These are phyloP conservation scores for Amphicarpaea edgeworthii DNA, from an alignment of 306 rosid species.

Conservation along the genomic window DNA sequence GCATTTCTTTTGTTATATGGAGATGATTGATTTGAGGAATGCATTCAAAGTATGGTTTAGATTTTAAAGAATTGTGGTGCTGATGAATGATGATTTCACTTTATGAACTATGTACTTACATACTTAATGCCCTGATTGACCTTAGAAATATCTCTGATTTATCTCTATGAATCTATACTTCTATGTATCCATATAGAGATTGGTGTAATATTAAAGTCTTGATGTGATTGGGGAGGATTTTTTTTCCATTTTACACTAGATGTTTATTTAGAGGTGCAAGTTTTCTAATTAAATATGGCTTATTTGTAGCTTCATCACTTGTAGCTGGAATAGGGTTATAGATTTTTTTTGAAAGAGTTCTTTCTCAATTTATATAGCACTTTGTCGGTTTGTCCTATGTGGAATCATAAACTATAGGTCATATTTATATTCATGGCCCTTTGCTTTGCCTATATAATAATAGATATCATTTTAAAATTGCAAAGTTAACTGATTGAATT, in stretches of 20 bases:
- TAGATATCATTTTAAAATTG: constrained; percentile 1
- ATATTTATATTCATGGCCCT: background rate
- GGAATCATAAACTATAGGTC: background rate
- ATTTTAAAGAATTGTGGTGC: too few relatives aligned
- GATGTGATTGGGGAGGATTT: constrained; percentile 31
- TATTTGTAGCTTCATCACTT: constrained; percentile 19
- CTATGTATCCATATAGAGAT: background rate
- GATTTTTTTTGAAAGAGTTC: background rate
- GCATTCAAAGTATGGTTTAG: too few relatives aligned
- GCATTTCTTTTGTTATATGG: background rate
- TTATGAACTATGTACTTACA: too few relatives aligned
- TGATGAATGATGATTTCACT: too few relatives aligned
- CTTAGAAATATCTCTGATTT: constrained; percentile 21
- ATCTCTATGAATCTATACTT: background rate
- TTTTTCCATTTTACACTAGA: background rate
- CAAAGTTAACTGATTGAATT: constrained; percentile 24
- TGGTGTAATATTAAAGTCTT: too few relatives aligned
- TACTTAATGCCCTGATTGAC: too few relatives aligned
- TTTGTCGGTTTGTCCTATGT: background rate
- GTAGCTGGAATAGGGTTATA: background rate
- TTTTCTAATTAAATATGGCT: constrained; percentile 33
- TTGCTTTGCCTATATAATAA: background rate
- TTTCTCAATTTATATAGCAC: constrained; percentile 1
- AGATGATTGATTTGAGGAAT: too few relatives aligned
- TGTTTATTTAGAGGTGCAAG: constrained; percentile 14